phyloP scores from a whole-genome alignment of 2,329 filamentous ascomycete genomes.

The Calonectria honghensis region DNA sequence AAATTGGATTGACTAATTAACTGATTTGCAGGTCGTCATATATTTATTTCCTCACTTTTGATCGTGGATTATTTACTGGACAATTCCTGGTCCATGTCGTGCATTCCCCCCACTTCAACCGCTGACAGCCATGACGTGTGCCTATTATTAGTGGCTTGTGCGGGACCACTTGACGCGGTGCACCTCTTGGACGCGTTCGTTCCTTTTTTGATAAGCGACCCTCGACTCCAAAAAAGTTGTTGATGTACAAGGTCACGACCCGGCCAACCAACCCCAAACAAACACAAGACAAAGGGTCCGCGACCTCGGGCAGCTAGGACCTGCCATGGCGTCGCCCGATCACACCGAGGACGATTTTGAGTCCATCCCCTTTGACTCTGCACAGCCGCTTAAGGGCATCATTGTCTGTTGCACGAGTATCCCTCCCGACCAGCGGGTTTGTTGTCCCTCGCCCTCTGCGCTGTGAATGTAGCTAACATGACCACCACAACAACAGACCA shows the following conservation, averaged over 20 bases:
- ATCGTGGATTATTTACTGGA: background rate
- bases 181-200: slow-evolving; percentile 49
- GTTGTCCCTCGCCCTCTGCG: slow-evolving; percentile 54
- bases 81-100: slow-evolving; percentile 9
- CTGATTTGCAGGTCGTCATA: background rate
- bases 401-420: slow-evolving; percentile 93
- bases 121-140: slow-evolving; percentile 24
- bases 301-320: slow-evolving; percentile 29
- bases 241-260: slow-evolving; percentile 42
- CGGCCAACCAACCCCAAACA: slow-evolving; percentile 39
- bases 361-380: slow-evolving; percentile 69
- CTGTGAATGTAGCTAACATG: slow-evolving; percentile 24
- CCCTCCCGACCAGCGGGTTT: slow-evolving; percentile 84
- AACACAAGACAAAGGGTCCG: slow-evolving; percentile 22
- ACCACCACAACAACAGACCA: slow-evolving; percentile 60
- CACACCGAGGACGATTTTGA: slow-evolving; percentile 54
- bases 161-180: slow-evolving; percentile 53
- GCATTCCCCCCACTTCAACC: slow-evolving; percentile 5
- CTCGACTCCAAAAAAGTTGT: slow-evolving; percentile 46
- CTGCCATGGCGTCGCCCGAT: slow-evolving; percentile 56
- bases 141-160: slow-evolving; percentile 16
- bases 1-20: background rate
- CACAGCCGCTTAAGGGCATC: slow-evolving; percentile 80
- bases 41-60: background rate
- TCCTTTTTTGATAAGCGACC: slow-evolving; percentile 35